These are phyloP conservation scores for Mimosa bimucronata DNA, from an alignment of 306 rosid species.

Conservation along the genomic window DNA sequence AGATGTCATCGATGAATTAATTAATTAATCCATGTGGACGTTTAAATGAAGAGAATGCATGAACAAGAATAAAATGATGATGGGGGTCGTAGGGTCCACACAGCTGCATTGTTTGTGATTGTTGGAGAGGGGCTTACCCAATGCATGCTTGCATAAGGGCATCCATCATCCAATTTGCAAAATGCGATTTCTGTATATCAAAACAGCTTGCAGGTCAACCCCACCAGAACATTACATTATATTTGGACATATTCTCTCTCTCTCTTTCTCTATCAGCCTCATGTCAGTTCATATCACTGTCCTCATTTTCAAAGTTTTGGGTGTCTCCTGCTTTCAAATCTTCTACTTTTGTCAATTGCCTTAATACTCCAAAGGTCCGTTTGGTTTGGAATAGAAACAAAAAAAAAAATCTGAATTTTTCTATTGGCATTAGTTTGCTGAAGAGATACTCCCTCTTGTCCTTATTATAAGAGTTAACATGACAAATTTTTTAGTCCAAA, in stretches of 20 bases:
- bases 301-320: background rate
- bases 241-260: slow-evolving; percentile 7
- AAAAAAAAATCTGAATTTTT: too few species aligned
- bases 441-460: too few species aligned
- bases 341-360: too few species aligned
- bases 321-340: slow-evolving; percentile 17
- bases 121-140: slow-evolving; percentile 49
- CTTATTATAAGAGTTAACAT: too few species aligned
- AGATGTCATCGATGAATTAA: background rate
- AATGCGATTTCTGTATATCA: background rate
- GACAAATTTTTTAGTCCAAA: too few species aligned
- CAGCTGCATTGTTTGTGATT: slow-evolving; percentile 21
- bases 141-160: slow-evolving; percentile 20
- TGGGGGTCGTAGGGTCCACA: slow-evolving; percentile 47
- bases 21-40: background rate
- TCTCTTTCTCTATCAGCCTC: background rate
- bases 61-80: slow-evolving; percentile 2
- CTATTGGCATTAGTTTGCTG: too few species aligned
- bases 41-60: background rate
- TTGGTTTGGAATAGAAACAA: too few species aligned
- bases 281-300: background rate
- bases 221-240: slow-evolving; percentile 40
- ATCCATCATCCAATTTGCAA: slow-evolving; percentile 35
- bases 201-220: slow-evolving; percentile 47
- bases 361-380: too few species aligned